These are phyloP conservation scores for Euphorbia celastroides DNA, from an alignment of 441 rosid species.

Conservation along the genomic window DNA sequence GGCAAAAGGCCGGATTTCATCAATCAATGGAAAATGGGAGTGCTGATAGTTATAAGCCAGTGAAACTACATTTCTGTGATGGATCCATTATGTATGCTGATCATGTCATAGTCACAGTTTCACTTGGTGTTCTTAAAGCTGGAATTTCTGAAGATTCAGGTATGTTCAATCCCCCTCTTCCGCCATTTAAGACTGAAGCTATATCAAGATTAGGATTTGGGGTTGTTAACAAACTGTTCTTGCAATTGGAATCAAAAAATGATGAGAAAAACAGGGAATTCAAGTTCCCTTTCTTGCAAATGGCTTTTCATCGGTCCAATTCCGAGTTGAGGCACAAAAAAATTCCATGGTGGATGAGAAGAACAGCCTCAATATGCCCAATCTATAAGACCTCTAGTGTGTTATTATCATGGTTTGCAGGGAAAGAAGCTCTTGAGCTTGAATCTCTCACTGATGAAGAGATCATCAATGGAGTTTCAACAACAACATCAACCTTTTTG, in stretches of 20 bases:
- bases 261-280: slow-evolving; percentile 20
- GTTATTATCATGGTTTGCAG: slow-evolving; percentile 88
- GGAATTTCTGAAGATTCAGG: slow-evolving; percentile 48
- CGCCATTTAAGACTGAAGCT: slow-evolving; percentile 66
- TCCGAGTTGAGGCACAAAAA: slow-evolving; percentile 44
- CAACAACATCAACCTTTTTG: slow-evolving; percentile 50
- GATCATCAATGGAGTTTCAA: slow-evolving; percentile 54
- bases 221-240: slow-evolving; percentile 84
- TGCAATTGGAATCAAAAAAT: slow-evolving; percentile 38
- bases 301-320: slow-evolving; percentile 57
- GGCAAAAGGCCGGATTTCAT: slow-evolving; percentile 47
- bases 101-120: slow-evolving; percentile 88
- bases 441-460: slow-evolving; percentile 70
- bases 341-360: slow-evolving; percentile 95
- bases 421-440: slow-evolving; percentile 85
- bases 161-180: slow-evolving; percentile 73
- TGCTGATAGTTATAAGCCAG: slow-evolving; percentile 31
- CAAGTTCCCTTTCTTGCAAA: slow-evolving; percentile 66
- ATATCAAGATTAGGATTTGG: slow-evolving; percentile 83
- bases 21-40: slow-evolving; percentile 26
- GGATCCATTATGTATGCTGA: slow-evolving; percentile 73
- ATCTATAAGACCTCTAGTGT: slow-evolving; percentile 66
- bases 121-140: slow-evolving; percentile 85
- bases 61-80: slow-evolving; percentile 74
- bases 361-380: slow-evolving; percentile 73